Conservation (phyloP, 2,329 filamentous ascomycete genomes). For the Ustulina deusta region DNA sequence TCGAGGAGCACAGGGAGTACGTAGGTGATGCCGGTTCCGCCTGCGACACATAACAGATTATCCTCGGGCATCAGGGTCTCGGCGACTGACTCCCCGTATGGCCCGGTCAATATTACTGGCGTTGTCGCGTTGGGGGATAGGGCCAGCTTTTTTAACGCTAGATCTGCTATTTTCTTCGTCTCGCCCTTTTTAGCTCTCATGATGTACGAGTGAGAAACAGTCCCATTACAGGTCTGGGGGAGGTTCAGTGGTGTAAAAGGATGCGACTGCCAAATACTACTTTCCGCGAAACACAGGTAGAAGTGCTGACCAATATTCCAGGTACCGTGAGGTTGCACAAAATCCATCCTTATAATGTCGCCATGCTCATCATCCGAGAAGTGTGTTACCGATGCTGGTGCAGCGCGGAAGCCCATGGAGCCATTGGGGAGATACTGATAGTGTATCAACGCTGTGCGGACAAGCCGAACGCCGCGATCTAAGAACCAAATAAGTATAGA, state of each 20-base stretch:
- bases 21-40: constrained; percentile 70
- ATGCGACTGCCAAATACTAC: constrained; percentile 78
- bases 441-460: constrained; percentile 71
- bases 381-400: constrained; percentile 61
- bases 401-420: constrained; percentile 66
- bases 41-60: constrained; percentile 66
- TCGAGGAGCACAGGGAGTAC: constrained; percentile 64
- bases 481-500: constrained; percentile 73
- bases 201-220: constrained; percentile 66
- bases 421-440: constrained; percentile 61
- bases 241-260: constrained; percentile 74
- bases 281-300: constrained; percentile 74
- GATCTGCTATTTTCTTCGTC: constrained; percentile 59
- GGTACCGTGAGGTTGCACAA: constrained; percentile 68
- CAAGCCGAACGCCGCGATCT: constrained; percentile 70
- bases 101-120: constrained; percentile 70
- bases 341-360: constrained; percentile 74
- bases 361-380: constrained; percentile 69
- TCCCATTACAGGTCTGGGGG: constrained; percentile 57
- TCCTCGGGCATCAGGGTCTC: constrained; percentile 56
- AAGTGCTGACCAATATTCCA: constrained; percentile 79
- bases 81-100: constrained; percentile 68
- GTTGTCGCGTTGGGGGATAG: constrained; percentile 53
- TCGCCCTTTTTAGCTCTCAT: constrained; percentile 70
- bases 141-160: constrained; percentile 16